These are phyloP conservation scores for Candida nanaspora DNA, from an alignment of 805 yeast species.

Conservation along the genomic window DNA sequence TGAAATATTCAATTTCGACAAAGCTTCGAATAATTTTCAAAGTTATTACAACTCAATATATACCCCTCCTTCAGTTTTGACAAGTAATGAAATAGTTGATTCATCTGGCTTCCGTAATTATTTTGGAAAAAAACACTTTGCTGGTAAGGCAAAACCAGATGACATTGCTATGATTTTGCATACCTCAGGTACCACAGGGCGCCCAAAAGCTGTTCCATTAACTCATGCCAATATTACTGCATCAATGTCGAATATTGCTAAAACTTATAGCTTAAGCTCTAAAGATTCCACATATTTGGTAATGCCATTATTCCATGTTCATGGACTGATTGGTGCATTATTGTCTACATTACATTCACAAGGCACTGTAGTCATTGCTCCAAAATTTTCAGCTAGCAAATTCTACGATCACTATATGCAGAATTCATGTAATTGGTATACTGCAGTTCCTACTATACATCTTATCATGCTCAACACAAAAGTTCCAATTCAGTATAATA, in stretches of 20 bases:
- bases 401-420: constrained; percentile 54
- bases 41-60: neutral
- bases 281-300: constrained; percentile 54
- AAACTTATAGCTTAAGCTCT: constrained; percentile 45
- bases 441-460: constrained; percentile 75
- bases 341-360: constrained; percentile 54
- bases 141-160: constrained; percentile 30
- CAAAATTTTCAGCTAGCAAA: constrained; percentile 48
- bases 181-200: constrained; percentile 72
- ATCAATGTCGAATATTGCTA: constrained; percentile 50
- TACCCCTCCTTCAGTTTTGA: neutral
- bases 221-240: constrained; percentile 57
- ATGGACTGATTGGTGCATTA: constrained; percentile 62
- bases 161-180: constrained; percentile 62
- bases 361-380: constrained; percentile 58
- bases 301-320: constrained; percentile 77
- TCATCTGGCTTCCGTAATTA: neutral
- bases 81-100: neutral
- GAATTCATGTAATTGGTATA: constrained; percentile 58
- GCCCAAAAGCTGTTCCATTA: constrained; percentile 70
- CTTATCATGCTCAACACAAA: constrained; percentile 50
- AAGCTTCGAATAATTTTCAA: constrained; percentile 2
- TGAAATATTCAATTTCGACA: constrained; percentile 14
- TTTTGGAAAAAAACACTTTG: neutral
- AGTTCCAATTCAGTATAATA: constrained; percentile 33